Evolutionary conservation across 2,329 filamentous ascomycete genomes (phyloP).

Genomic region (Botrytis byssoidea): DNA sequence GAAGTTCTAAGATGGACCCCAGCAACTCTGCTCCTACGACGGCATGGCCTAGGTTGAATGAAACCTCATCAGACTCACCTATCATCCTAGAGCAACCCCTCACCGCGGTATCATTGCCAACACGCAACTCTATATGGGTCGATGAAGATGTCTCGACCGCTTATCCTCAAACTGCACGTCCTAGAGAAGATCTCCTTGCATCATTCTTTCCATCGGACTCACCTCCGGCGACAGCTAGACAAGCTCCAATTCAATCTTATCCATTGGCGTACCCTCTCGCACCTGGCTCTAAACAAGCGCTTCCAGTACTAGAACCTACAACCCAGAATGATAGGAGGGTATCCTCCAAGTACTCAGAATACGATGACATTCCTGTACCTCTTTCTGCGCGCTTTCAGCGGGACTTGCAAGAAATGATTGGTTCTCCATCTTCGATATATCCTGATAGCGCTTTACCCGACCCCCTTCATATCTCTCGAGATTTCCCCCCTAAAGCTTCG

Average conservation of each 20-base stretch:
- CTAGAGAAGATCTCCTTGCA: background rate
- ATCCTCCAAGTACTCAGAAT: background rate
- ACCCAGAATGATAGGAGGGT: background rate
- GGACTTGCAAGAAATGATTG: background rate
- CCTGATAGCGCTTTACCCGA: background rate
- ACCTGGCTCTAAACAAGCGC: no score
- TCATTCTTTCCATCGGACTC: background rate
- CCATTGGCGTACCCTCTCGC: background rate
- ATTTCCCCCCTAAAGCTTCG: background rate
- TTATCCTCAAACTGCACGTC: background rate
- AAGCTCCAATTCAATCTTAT: background rate
- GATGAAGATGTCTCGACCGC: background rate
- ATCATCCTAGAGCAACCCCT: background rate
- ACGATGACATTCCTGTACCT: background rate
- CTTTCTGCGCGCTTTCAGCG: background rate
- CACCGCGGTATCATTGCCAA: background rate
- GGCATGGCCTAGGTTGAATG: slow-evolving; percentile 4
- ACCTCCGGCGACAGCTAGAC: background rate
- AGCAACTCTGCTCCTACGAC: background rate
- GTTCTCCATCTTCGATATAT: background rate
- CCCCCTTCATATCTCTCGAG: background rate
- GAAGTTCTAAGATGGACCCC: background rate
- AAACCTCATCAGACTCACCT: background rate
- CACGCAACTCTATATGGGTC: background rate
- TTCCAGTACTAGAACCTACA: background rate